Evolutionary conservation across 768 basidiomycete species (phyloP).

Genomic region (Leccinum variicolor): DNA sequence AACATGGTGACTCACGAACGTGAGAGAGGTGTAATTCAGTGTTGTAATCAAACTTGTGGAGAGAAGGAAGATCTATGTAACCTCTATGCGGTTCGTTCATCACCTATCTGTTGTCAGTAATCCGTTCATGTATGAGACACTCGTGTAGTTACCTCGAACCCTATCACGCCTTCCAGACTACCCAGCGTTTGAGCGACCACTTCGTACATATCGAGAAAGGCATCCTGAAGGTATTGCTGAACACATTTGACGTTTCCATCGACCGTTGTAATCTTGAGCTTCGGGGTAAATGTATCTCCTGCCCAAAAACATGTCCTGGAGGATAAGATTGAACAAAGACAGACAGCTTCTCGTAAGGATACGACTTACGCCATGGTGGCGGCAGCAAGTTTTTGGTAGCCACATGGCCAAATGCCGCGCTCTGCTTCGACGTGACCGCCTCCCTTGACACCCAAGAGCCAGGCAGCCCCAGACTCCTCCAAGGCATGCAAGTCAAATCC

Average conservation of each 20-base stretch:
- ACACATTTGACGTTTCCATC: conserved; percentile 55
- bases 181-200: conserved; percentile 64
- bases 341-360: neutral
- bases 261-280: conserved; percentile 50
- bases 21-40: conserved; percentile 86
- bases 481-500: conserved; percentile 83
- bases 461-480: conserved; percentile 83
- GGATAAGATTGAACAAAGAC: neutral
- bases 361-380: conserved; percentile 83
- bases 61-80: conserved; percentile 77
- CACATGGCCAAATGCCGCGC: conserved; percentile 87
- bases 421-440: conserved; percentile 76
- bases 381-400: conserved; percentile 91
- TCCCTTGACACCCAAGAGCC: conserved; percentile 76
- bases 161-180: conserved; percentile 74
- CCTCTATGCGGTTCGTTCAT: conserved; percentile 96
- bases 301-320: conserved; percentile 90
- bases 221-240: conserved; percentile 79
- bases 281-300: conserved; percentile 82
- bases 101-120: conserved; percentile 45
- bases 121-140: neutral
- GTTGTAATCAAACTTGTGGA: conserved; percentile 90
- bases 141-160: conserved; percentile 69
- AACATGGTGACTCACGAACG: conserved; percentile 53
- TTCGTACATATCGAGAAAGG: conserved; percentile 78